phyloP scores from a whole-genome alignment of 148 eudicot genomes.

The Silene latifolia region DNA sequence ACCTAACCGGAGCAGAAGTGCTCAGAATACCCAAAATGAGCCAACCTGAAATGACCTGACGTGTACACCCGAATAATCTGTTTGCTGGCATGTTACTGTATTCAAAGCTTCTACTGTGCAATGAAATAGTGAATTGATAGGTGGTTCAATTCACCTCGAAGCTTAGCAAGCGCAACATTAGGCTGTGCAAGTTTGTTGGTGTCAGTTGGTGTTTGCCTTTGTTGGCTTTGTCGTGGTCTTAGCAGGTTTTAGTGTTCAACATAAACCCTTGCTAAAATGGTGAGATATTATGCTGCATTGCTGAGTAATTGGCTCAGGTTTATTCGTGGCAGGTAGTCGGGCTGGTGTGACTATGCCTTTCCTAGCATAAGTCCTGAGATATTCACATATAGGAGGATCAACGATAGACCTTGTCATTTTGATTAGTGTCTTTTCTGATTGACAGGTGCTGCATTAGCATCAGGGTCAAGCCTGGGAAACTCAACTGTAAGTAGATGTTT shows the following conservation, averaged over 20 bases:
- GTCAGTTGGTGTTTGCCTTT: not conserved
- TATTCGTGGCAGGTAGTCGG: not conserved
- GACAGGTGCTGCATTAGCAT: constrained; percentile 75
- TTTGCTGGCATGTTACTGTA: constrained; percentile 1
- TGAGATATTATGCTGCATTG: not conserved
- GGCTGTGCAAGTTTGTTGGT: not conserved
- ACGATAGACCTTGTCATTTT: not conserved
- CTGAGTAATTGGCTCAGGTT: not conserved
- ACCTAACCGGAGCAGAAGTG: not conserved
- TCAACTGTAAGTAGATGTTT: constrained; percentile 47
- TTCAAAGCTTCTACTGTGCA: not conserved
- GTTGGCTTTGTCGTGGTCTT: not conserved
- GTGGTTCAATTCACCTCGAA: not conserved
- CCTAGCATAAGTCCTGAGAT: not conserved
- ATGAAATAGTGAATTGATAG: not conserved
- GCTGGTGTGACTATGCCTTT: not conserved
- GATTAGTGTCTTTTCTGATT: constrained; percentile 18
- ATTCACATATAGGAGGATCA: not conserved
- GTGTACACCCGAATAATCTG: not conserved
- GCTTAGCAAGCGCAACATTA: too few relatives aligned
- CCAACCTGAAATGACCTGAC: not conserved
- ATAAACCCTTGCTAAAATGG: not conserved
- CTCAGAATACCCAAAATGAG: not conserved
- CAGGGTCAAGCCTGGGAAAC: constrained; percentile 78
- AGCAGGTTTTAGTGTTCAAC: not conserved